Conservation (phyloP, 495 filamentous ascomycete species). For the Trichocladium uniseriatum region DNA sequence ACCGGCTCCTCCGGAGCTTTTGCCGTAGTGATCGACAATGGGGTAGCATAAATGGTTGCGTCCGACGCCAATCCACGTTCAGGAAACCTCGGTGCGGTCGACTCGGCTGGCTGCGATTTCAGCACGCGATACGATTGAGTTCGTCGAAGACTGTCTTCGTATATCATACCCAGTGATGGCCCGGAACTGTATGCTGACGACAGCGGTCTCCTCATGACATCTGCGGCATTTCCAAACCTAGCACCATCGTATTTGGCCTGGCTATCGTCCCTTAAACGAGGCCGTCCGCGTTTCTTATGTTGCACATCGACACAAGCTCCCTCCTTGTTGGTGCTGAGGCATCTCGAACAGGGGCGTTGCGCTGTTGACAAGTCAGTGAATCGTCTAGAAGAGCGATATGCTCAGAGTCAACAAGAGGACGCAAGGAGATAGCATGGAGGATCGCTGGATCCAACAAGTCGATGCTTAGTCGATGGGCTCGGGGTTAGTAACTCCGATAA, state of each 20-base stretch:
- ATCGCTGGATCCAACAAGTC: constrained; percentile 1
- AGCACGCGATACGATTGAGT: constrained; percentile 47
- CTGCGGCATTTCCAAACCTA: constrained; percentile 35
- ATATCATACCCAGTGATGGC: constrained; percentile 26
- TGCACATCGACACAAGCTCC: constrained; percentile 89
- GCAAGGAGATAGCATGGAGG: background rate
- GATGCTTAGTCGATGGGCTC: background rate
- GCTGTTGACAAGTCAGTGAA: constrained; percentile 35
- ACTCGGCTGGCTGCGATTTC: constrained; percentile 47
- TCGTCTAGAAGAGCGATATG: background rate
- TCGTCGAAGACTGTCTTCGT: constrained; percentile 42
- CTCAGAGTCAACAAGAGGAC: background rate
- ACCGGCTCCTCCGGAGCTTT: constrained; percentile 35
- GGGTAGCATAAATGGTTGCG: constrained; percentile 39
- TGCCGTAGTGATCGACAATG: constrained; percentile 33
- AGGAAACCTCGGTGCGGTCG: constrained; percentile 37
- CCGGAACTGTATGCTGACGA: constrained; percentile 36
- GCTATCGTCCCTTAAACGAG: constrained; percentile 78
- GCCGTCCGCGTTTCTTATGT: constrained; percentile 91
- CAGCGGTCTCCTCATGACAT: constrained; percentile 38
- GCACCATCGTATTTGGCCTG: constrained; percentile 45
- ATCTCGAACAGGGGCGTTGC: constrained; percentile 53
- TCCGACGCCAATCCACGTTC: constrained; percentile 36
- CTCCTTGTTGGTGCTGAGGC: constrained; percentile 55
- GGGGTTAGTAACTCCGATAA: too few species aligned